Conservation (phyloP, 208 protist genomes). For the Kentomonas sorsogonicus region DNA sequence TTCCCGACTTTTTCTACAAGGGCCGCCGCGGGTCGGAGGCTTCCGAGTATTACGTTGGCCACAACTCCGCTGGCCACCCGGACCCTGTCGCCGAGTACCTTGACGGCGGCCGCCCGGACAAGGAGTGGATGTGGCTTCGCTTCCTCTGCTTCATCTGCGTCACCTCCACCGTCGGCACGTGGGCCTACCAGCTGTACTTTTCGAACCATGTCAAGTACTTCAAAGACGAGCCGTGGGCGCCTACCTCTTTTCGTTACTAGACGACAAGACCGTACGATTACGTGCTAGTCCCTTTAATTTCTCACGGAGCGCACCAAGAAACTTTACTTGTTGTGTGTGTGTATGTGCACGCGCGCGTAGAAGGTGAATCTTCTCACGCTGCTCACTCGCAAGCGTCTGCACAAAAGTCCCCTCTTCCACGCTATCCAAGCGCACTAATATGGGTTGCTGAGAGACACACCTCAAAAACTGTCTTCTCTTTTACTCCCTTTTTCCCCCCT, state of each 20-base stretch:
- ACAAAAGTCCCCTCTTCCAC: not conserved
- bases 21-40: conserved; percentile 34
- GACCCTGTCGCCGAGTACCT: conserved; percentile 50
- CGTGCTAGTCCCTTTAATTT: not conserved
- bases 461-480: not conserved
- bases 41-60: conserved; percentile 50
- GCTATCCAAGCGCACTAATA: too few relatives aligned
- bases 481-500: not conserved
- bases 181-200: conserved; percentile 66
- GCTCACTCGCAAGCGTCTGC: too few relatives aligned
- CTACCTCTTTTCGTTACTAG: conserved; percentile 28
- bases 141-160: conserved; percentile 77
- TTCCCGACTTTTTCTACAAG: conserved; percentile 37
- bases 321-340: too few relatives aligned
- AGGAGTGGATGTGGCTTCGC: conserved; percentile 83
- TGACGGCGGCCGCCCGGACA: conserved; percentile 42
- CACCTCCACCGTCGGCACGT: conserved; percentile 60
- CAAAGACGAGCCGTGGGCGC: conserved; percentile 86
- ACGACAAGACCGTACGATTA: not conserved
- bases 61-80: conserved; percentile 46
- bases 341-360: too few relatives aligned
- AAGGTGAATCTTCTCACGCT: too few relatives aligned
- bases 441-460: not conserved
- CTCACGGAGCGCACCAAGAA: too few relatives aligned
- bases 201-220: conserved; percentile 75